A percentile compares a stretch with the other conserved stretches of the same genome.
Conservation (phyloP, 2,329 filamentous ascomycete genomes). For the Penicillium sp. region DNA sequence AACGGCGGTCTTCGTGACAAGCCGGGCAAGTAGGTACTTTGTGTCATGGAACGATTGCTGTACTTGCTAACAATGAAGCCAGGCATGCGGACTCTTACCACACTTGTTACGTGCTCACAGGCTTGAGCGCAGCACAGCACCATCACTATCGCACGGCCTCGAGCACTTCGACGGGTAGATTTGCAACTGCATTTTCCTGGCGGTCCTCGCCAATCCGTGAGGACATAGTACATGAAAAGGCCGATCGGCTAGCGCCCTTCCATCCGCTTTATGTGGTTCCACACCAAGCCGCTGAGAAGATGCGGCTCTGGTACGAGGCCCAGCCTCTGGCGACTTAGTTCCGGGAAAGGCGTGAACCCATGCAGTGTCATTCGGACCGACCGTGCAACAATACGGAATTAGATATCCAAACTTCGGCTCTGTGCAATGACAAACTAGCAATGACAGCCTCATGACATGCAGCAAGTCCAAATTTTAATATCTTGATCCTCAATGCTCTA, state of each 20-base stretch:
- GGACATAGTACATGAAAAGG: constrained; percentile 62
- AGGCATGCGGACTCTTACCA: constrained; percentile 83
- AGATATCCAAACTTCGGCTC: background rate
- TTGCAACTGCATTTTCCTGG: constrained; percentile 38
- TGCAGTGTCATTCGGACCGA: constrained; percentile 4
- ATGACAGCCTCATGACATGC: too few relatives aligned
- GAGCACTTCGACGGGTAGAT: constrained; percentile 27
- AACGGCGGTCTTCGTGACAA: constrained; percentile 87
- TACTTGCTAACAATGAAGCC: constrained; percentile 19
- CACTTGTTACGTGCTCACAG: constrained; percentile 83
- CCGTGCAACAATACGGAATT: background rate
- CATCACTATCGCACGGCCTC: constrained; percentile 44
- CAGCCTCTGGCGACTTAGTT: constrained; percentile 16
- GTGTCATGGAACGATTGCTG: background rate
- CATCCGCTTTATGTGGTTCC: constrained; percentile 86
- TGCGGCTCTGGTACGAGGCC: constrained; percentile 58
- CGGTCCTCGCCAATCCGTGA: constrained; percentile 37
- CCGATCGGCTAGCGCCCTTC: constrained; percentile 62
- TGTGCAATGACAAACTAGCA: background rate
- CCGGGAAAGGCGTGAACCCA: constrained; percentile 4
- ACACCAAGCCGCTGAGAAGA: constrained; percentile 59
- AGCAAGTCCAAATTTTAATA: background rate
- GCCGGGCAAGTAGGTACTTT: constrained; percentile 67
- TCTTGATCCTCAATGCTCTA: too few relatives aligned
- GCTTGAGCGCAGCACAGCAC: constrained; percentile 76